These are phyloP conservation scores for Alternaria sp. DNA, from an alignment of 2,329 filamentous ascomycete species.

Conservation along the genomic window DNA sequence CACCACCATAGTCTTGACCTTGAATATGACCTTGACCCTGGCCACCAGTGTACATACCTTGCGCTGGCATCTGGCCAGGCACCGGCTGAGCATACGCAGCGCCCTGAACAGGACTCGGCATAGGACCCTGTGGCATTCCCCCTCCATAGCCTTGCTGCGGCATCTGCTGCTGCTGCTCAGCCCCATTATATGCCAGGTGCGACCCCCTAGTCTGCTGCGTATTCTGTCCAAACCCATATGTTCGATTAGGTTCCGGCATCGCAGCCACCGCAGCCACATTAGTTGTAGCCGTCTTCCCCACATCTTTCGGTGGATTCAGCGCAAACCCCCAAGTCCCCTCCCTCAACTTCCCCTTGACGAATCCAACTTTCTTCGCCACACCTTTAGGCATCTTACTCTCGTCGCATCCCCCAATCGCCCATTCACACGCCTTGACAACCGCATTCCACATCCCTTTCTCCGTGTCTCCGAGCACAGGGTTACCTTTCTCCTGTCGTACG, in stretches of 20 bases:
- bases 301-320: slow-evolving; percentile 1
- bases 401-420: slow-evolving; percentile 30
- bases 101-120: not conserved
- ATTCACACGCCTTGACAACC: slow-evolving; percentile 29
- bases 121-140: not conserved
- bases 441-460: slow-evolving; percentile 33
- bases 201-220: slow-evolving; percentile 2
- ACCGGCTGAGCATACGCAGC: slow-evolving; percentile 1
- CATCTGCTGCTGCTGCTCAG: slow-evolving; percentile 4
- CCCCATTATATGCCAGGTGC: not conserved
- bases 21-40: not conserved
- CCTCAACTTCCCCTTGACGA: slow-evolving; percentile 30
- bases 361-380: slow-evolving; percentile 33
- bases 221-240: slow-evolving; percentile 14
- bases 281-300: not conserved
- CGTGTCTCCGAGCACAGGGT: slow-evolving; percentile 16
- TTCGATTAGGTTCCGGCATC: slow-evolving; percentile 4
- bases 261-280: not conserved
- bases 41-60: not conserved
- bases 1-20: not conserved
- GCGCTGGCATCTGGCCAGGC: not conserved
- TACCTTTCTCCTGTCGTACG: slow-evolving; percentile 30
- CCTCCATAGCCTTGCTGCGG: not conserved
- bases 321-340: slow-evolving; percentile 31
- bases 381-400: slow-evolving; percentile 35